phyloP scores from a whole-genome alignment of 1,284 basidiomycete species.

The Neonothopanus nambi region DNA sequence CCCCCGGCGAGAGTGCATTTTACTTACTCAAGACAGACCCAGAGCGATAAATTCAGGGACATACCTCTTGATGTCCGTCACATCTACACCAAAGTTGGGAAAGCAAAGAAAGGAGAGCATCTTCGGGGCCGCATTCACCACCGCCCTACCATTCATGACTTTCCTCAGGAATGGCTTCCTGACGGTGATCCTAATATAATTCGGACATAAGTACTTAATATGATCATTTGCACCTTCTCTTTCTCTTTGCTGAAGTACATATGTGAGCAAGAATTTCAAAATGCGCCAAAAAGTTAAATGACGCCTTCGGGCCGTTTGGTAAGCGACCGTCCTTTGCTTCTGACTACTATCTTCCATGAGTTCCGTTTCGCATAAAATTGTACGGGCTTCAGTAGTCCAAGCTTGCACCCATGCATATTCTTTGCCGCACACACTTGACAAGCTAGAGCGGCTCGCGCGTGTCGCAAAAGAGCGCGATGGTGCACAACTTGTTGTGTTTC shows the following conservation, averaged over 20 bases:
- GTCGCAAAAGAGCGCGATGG: conserved; percentile 53
- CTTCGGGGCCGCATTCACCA: conserved; percentile 54
- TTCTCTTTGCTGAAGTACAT: no score
- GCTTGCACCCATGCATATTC: conserved; percentile 55
- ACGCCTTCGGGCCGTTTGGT: conserved; percentile 4
- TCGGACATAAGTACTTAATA: no score
- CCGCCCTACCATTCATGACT: conserved; percentile 70
- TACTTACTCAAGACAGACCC: conserved; percentile 9
- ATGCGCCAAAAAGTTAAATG: background rate
- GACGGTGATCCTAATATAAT: conserved; percentile 4
- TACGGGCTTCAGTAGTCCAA: conserved; percentile 56
- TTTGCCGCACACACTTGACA: conserved; percentile 53
- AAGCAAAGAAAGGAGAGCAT: conserved; percentile 71
- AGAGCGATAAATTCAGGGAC: conserved; percentile 51
- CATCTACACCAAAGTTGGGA: conserved; percentile 66
- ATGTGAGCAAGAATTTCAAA: no score
- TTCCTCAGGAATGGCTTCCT: conserved; percentile 82
- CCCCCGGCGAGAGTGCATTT: background rate
- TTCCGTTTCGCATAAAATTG: conserved; percentile 5
- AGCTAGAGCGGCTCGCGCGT: conserved; percentile 51
- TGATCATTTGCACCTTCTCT: no score
- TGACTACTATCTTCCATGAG: conserved; percentile 2
- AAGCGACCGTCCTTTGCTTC: background rate
- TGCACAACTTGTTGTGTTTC: conserved; percentile 65
- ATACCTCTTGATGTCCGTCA: conserved; percentile 81